These are phyloP conservation scores for Pelargonium australe DNA, from an alignment of 441 rosid species.

Conservation along the genomic window DNA sequence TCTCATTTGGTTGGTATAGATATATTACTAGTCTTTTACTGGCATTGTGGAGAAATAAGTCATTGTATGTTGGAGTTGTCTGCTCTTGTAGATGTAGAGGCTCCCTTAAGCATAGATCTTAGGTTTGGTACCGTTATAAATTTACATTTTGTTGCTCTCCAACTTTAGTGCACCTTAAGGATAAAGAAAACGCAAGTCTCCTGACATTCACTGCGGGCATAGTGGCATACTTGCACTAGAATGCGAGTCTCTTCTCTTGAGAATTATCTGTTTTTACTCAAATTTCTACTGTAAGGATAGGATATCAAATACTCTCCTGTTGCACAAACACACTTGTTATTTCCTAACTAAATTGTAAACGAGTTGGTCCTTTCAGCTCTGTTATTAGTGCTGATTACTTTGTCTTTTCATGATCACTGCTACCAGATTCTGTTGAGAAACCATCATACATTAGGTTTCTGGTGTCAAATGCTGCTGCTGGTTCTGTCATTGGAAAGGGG, in stretches of 20 bases:
- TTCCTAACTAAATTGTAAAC: no score
- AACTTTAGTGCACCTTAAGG: background rate
- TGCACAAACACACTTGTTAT: no score
- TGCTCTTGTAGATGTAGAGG: background rate
- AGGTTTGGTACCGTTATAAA: background rate
- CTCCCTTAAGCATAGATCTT: background rate
- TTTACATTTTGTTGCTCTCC: background rate
- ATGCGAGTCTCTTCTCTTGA: background rate
- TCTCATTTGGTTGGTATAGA: background rate
- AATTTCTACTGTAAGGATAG: no score
- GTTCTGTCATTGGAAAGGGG: slow-evolving; percentile 96
- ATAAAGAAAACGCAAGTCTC: background rate
- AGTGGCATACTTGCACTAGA: background rate
- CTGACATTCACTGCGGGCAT: background rate
- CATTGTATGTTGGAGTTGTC: background rate
- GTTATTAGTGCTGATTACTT: background rate
- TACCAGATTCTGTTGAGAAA: slow-evolving; percentile 69
- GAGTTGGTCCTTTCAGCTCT: no score
- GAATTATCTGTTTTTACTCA: no score
- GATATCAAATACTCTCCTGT: no score
- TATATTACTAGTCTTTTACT: background rate
- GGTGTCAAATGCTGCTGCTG: slow-evolving; percentile 96
- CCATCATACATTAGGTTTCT: slow-evolving; percentile 77
- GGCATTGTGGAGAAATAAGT: background rate
- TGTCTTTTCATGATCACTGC: slow-evolving; percentile 6